Evolutionary conservation across 2,329 filamentous ascomycete genomes (phyloP).

Genomic region (Pseudogymnoascus sp.): DNA sequence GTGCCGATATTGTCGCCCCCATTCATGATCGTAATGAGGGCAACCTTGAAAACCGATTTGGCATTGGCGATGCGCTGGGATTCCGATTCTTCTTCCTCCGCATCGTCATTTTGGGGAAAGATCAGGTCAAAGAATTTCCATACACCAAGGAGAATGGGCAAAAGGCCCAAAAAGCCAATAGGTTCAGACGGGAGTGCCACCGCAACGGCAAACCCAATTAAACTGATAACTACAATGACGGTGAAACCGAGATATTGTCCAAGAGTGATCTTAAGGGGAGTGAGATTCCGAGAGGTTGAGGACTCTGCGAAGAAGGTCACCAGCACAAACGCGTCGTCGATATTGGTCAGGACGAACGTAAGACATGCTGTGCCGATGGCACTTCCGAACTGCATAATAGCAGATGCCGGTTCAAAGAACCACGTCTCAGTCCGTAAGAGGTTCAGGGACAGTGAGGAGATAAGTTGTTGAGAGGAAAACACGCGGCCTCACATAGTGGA

Average conservation of each 20-base stretch:
- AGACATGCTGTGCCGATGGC: background rate
- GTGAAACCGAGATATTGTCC: slow-evolving; percentile 36
- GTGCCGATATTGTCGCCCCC: slow-evolving; percentile 33
- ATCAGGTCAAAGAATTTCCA: slow-evolving; percentile 23
- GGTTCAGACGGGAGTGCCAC: slow-evolving; percentile 29
- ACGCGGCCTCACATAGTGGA: background rate
- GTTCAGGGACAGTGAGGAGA: background rate
- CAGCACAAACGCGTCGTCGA: slow-evolving; percentile 32
- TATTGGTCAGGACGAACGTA: slow-evolving; percentile 22
- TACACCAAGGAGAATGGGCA: slow-evolving; percentile 29
- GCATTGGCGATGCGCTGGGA: slow-evolving; percentile 12
- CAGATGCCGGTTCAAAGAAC: background rate
- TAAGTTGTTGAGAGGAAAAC: background rate
- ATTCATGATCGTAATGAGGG: slow-evolving; percentile 30
- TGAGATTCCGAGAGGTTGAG: slow-evolving; percentile 41
- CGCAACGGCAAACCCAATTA: slow-evolving; percentile 31
- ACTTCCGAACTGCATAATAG: background rate
- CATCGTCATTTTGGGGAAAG: slow-evolving; percentile 18
- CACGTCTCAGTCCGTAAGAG: background rate
- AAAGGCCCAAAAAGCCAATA: slow-evolving; percentile 31
- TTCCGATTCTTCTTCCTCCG: slow-evolving; percentile 11
- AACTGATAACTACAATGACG: slow-evolving; percentile 29
- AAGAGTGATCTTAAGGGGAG: slow-evolving; percentile 62
- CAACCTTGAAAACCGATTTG: slow-evolving; percentile 26
- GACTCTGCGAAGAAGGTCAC: slow-evolving; percentile 33